Evolutionary conservation across 164 flowering plant genomes (phyloP), one percentile per base, ranked within the genome.

Genomic region (Umbellularia californica): DNA sequence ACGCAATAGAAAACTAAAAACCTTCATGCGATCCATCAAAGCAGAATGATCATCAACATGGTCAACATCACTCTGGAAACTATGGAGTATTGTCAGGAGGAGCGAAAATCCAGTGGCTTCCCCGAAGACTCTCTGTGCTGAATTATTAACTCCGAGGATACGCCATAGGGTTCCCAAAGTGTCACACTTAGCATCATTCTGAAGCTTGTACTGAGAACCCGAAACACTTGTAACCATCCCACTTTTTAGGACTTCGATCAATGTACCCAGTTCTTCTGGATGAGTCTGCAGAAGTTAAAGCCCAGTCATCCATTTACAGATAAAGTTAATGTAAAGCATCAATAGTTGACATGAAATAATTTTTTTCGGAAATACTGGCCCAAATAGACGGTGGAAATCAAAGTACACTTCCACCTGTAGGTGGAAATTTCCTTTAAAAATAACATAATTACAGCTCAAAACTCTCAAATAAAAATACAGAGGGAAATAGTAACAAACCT

Each of bases 71-170:
- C 84, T 87, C 82, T 87, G 94, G 78, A 96, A 90, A 83, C 89
- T 78, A 78, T 96, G 93, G 58, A 92, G 93, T 50, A 88, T 88
- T 71, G 99, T 96, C 66, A 92, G 79, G 65, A 96, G 77, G 77
- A 96, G 95, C 60, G 98, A 96, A 82, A 96, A 92, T 64, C 99
- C 99, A 80, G 99, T 96, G 66, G 94, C 93, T 85, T 96, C 99
- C 70, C 98, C 98, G 84, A 96, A 96, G 72, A 94, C 96, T 79
- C 90, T 88, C 77, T 94, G 95, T 65, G 96, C 93, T 35, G 95
- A 81, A 79, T 58, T 81, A 83, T 96, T 94, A 55, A 79, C 87
- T 52, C 94, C 97, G 70, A 96, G 72, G 71, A 96, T 90, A 55
- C 99, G 98, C 98, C 99, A 94, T 74, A 96, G 72, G 64, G 96